Base-by-base conservation (phyloP, 257 asterid genomes). In the Solanum pinnatisectum region DNA sequence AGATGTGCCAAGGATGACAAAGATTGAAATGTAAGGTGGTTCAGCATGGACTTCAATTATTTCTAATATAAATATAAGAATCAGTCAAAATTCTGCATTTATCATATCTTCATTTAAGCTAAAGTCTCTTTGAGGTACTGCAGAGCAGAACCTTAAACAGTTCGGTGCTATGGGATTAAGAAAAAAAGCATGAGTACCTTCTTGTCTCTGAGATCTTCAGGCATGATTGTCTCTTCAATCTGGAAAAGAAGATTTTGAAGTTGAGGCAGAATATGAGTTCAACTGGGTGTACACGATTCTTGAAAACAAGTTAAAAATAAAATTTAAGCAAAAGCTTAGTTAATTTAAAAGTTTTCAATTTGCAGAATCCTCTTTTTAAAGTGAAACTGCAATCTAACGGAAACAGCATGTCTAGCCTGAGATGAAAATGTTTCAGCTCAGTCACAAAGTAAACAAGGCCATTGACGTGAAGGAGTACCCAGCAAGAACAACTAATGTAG, bases 181-280 rank as follows among this genome's bases (percentile, higher is more conserved):
- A 32, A 49, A 30, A 65, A 63, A 65, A 83, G 44, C 7, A 59
- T 18, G 85, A 27, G 89, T 89, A 96, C 99, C 99, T 96, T 97
- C 93, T 93, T 95, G 90, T 92, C 71, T 92, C 99, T 92, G 68
- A 94, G 95, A 85, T 95, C 98, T 36, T 94, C 98, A 0, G 99
- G 99, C 98, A 94, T 95, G 87, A 91, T 85, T 3, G 99, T 96
- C 59, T 91, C 94, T 89, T 94, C 99, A 81, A 97, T 94, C 99
- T 96, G 94, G 33, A 81, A 81, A 14, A 30, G 12, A 82, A 49
- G 44, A 82, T 46, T 82, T 82, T 52, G 44, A 82, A 49, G 44
- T 82, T 82, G 22, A 32, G n/a, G 44, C 32, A 44, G 67, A 33
- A 44, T 44, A 49, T 30, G 32, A 49, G 71, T 82, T 82, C 60